These are phyloP conservation scores for Schizophyllum amplum DNA, from an alignment of 1,284 basidiomycete genomes.

Conservation along the genomic window DNA sequence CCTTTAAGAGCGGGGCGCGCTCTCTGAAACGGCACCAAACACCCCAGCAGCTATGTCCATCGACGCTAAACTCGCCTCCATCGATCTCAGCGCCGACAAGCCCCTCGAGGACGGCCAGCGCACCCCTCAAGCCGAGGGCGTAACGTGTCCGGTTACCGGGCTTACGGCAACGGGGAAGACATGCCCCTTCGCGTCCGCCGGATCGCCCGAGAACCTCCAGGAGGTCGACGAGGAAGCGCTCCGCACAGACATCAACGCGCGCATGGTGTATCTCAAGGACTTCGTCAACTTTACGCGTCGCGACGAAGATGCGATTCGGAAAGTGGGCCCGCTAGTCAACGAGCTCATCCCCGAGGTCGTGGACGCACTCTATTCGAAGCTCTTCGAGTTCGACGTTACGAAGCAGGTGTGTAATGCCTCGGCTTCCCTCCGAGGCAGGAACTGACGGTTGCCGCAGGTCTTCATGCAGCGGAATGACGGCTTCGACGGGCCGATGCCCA, in stretches of 20 bases:
- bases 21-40: not conserved
- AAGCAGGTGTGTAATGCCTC: slow-evolving; percentile 29
- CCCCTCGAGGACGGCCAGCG: not conserved
- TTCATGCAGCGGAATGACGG: slow-evolving; percentile 25
- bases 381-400: slow-evolving; percentile 40
- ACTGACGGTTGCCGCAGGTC: slow-evolving; percentile 8
- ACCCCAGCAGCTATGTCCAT: not conserved
- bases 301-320: slow-evolving; percentile 33
- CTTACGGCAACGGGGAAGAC: not conserved
- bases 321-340: slow-evolving; percentile 31
- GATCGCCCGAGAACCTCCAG: not conserved
- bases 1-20: not conserved
- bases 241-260: not conserved
- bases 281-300: slow-evolving; percentile 35
- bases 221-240: not conserved
- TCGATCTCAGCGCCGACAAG: not conserved
- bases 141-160: not conserved
- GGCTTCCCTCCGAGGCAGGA: slow-evolving; percentile 16
- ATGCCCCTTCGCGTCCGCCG: not conserved
- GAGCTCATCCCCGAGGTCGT: slow-evolving; percentile 34
- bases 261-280: slow-evolving; percentile 29
- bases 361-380: slow-evolving; percentile 37
- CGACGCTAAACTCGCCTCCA: not conserved
- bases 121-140: not conserved
- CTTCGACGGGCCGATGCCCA: slow-evolving; percentile 19